Base-by-base conservation (phyloP, 371 early-diverging fungal species). In the Zychaea mexicana region DNA sequence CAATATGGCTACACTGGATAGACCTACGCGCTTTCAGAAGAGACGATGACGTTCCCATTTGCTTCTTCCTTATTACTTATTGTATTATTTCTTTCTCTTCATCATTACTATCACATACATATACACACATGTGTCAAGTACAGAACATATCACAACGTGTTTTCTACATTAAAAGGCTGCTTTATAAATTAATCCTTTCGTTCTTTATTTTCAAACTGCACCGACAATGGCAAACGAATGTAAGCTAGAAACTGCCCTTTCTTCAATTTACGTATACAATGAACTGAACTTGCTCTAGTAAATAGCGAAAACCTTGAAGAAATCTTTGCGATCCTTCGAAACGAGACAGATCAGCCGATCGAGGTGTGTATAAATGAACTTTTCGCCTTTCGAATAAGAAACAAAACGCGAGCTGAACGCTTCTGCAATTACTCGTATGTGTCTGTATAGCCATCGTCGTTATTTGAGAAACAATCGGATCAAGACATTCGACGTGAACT, bases 401-500 rank as follows among this genome's bases (percentile, higher is more conserved):
- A 6, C 1, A 2, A 13, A 32, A 3, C 31, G 26, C 13, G 22
- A 5, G 5, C 33, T 33, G 33, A 33, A 8, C 12, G 33, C 12
- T 33, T 12, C 5, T 33, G 12, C 33, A 33, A 33, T 12, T 33
- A 33, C 33, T 33, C 33, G 33, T 8, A 8, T 33, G 3, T 39
- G n/a, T 39, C 2, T 47, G 24, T 26, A 7, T 49, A 54, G 38
- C 39, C 19, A 19, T 62, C 26, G 36, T n/a, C 38, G 3, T 10
- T 53, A 30, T 64, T 64, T 15, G 2, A 2, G 26, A 28, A 33
- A 45, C 55, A 54, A 54, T 17, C 55, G 9, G 32, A 54, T 31
- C 17, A 54, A n/a, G 55, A 54, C 31, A 54, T 54, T 54, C 32
- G 70, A 57, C 24, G 57, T 30, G 81, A 85, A 30, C 57, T 85